Conservation (phyloP, 2,329 filamentous ascomycete species). For the Canariomyces notabilis region DNA sequence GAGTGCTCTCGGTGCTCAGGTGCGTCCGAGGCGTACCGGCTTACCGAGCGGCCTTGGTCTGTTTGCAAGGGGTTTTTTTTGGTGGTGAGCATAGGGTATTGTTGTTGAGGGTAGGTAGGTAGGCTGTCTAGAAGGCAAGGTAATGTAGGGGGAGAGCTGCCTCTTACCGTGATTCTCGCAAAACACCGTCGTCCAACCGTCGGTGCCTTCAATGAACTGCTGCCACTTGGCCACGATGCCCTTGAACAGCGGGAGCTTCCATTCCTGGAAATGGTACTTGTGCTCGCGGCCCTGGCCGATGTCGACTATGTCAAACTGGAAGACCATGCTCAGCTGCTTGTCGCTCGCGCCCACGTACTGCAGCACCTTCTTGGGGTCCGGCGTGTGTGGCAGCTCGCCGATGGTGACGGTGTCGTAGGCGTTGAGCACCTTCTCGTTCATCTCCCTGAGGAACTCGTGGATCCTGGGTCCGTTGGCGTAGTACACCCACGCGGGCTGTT, state of each 20-base stretch:
- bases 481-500: constrained; percentile 50
- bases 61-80: background rate
- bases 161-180: constrained; percentile 51
- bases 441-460: constrained; percentile 62
- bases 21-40: constrained; percentile 44
- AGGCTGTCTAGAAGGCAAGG: too few species aligned
- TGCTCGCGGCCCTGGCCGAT: constrained; percentile 49
- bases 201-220: constrained; percentile 45
- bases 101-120: background rate
- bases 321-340: constrained; percentile 64
- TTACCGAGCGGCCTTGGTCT: constrained; percentile 53
- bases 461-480: constrained; percentile 66
- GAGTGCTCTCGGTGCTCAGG: constrained; percentile 38
- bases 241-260: constrained; percentile 45
- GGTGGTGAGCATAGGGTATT: background rate
- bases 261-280: constrained; percentile 50
- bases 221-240: constrained; percentile 45
- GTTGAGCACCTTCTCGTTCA: constrained; percentile 53
- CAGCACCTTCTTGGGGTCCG: constrained; percentile 52
- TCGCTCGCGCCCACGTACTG: constrained; percentile 54
- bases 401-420: constrained; percentile 65
- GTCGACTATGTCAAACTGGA: constrained; percentile 62
- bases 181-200: constrained; percentile 56
- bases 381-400: constrained; percentile 62
- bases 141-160: background rate